Percentiles rank a stretch among this genome's conserved stretches.
phyloP scores from a whole-genome alignment of 2,329 filamentous ascomycete genomes.

The Penicillium sp. region DNA sequence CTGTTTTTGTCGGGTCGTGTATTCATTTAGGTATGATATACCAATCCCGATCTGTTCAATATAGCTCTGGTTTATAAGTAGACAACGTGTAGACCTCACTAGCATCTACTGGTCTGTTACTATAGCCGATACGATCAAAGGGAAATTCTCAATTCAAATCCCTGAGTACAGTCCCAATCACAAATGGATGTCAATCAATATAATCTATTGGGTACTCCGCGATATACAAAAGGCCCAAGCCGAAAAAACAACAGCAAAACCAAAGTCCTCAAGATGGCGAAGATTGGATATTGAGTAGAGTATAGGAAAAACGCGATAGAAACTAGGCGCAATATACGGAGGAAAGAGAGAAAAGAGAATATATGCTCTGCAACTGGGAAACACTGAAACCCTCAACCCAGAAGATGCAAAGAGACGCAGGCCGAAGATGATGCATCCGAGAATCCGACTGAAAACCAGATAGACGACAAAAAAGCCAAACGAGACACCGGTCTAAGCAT shows the following conservation, averaged over 20 bases:
- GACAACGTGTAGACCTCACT: no score
- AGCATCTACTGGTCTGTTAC: no score
- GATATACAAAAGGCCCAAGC: conserved; percentile 10
- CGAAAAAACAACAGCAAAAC: conserved; percentile 4
- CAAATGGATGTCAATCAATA: no score
- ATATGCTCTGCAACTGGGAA: conserved; percentile 21
- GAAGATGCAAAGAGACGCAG: conserved; percentile 19
- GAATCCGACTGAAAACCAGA: neutral
- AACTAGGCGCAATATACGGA: conserved; percentile 6
- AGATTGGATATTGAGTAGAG: conserved; percentile 19
- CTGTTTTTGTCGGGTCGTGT: conserved; percentile 20
- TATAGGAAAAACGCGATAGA: conserved; percentile 10
- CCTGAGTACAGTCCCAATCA: no score
- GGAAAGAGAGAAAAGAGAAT: conserved; percentile 12
- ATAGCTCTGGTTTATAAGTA: no score
- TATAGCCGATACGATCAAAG: no score
- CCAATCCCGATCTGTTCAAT: conserved; percentile 9
- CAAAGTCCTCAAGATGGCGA: conserved; percentile 8
- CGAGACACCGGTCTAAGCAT: conserved; percentile 9
- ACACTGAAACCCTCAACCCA: conserved; percentile 13
- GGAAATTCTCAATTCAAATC: no score
- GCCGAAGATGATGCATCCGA: conserved; percentile 21
- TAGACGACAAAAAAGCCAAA: conserved; percentile 5
- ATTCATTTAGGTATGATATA: conserved; percentile 17
- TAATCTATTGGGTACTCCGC: conserved; percentile 15